These are phyloP conservation scores for Protoeuglena noctilucae DNA, from an alignment of 139 green algal genomes.

Conservation along the genomic window DNA sequence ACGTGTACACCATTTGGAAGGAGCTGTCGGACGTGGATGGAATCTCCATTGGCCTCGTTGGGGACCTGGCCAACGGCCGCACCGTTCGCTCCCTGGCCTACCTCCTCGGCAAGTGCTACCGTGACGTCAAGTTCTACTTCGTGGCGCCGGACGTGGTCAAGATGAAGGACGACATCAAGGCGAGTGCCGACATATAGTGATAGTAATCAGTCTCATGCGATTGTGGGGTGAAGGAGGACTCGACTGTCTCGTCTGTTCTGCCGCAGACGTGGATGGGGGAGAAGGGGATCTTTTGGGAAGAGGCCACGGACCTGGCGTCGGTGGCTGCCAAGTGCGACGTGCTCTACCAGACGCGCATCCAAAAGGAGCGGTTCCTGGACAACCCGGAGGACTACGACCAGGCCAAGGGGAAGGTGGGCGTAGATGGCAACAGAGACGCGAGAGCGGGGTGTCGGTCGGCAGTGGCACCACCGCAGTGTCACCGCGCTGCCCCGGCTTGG, in stretches of 20 bases:
- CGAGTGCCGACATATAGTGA: no score
- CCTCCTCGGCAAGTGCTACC: conserved; percentile 72
- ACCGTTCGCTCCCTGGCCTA: conserved; percentile 77
- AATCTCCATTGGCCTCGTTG: conserved; percentile 82
- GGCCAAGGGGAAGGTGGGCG: conserved; percentile 64
- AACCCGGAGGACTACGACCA: conserved; percentile 54
- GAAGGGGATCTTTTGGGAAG: conserved; percentile 64
- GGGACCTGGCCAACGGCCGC: conserved; percentile 89
- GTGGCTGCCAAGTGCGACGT: conserved; percentile 76
- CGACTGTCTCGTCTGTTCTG: no score
- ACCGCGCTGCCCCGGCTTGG: no score
- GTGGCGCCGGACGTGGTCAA: conserved; percentile 77
- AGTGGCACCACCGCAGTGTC: no score
- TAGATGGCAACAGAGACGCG: no score
- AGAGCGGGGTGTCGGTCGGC: no score
- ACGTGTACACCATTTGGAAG: conserved; percentile 93
- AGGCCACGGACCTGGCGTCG: conserved; percentile 49
- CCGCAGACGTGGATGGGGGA: conserved; percentile 49
- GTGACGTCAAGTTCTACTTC: conserved; percentile 81
- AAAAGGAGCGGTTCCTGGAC: conserved; percentile 89
- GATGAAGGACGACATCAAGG: conserved; percentile 97
- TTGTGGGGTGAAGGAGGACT: no score
- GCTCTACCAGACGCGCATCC: conserved; percentile 95
- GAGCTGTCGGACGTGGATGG: conserved; percentile 79
- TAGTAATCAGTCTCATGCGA: no score